phyloP scores from a whole-genome alignment of 176 grass and related monocot genomes.

The Zoysia pacifica region DNA sequence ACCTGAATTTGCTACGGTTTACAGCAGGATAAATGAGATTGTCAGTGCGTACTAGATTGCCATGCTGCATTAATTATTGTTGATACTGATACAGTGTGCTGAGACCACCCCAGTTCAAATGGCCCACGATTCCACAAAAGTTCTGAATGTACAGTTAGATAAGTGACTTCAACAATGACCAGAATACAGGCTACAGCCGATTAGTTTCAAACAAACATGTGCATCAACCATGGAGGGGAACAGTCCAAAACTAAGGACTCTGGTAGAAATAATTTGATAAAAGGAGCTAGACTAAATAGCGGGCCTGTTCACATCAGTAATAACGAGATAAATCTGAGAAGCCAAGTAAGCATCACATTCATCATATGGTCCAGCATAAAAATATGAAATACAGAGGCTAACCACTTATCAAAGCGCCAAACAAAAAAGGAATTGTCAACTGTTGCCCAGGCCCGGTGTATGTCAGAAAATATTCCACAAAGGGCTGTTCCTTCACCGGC shows the following conservation, averaged over 20 bases:
- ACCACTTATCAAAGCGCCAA: conserved; percentile 99
- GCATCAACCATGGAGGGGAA: not conserved
- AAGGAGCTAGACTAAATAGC: not conserved
- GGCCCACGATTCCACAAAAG: not conserved
- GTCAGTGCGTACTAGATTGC: not conserved
- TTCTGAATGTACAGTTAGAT: conserved; percentile 5
- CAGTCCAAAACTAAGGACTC: not conserved
- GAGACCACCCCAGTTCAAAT: not conserved
- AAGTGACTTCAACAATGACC: conserved; percentile 5
- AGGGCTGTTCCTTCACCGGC: conserved; percentile 94
- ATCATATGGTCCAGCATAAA: conserved; percentile 7
- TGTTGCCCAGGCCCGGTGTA: conserved; percentile 90
- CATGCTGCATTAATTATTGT: not conserved
- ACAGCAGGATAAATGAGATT: not conserved
- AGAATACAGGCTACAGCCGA: not conserved
- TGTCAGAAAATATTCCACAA: conserved; percentile 91
- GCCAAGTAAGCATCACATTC: conserved; percentile 9
- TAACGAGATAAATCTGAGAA: not conserved
- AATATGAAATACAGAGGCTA: conserved; percentile 5
- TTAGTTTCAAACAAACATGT: not conserved
- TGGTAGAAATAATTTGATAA: not conserved
- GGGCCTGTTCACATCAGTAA: conserved; percentile 10
- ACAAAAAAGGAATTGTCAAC: conserved; percentile 93
- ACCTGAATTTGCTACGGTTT: not conserved
- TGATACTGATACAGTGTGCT: conserved; percentile 16